phyloP scores from a whole-genome alignment of 2,329 filamentous ascomycete species.

The Aspergillus eucalypticola region DNA sequence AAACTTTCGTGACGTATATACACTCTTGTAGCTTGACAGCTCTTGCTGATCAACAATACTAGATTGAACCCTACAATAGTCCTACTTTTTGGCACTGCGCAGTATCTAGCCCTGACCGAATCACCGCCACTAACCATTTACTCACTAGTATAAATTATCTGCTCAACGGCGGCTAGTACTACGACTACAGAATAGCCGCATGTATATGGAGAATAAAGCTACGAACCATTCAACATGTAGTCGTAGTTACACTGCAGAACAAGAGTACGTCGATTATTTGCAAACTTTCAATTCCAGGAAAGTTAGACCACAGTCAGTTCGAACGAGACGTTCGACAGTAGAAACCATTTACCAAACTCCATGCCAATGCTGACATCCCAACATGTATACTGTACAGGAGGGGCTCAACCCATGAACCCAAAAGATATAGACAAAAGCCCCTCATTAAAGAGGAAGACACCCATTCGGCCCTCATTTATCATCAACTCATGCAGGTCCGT shows the following conservation, averaged over 20 bases:
- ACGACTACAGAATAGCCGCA: neutral
- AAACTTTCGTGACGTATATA: too few species aligned
- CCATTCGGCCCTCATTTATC: neutral
- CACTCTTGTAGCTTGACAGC: too few species aligned
- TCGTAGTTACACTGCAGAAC: neutral
- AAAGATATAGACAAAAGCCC: neutral
- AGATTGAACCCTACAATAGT: too few species aligned
- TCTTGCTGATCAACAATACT: too few species aligned
- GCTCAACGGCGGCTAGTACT: too few species aligned
- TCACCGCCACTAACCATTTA: too few species aligned
- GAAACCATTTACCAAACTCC: constrained; percentile 18
- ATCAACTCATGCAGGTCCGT: neutral
- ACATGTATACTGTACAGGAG: constrained; percentile 14
- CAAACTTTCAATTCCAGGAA: neutral
- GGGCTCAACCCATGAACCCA: neutral
- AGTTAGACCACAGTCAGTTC: neutral
- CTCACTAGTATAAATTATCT: too few species aligned
- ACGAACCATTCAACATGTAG: neutral
- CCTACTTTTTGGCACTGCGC: too few species aligned
- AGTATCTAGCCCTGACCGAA: too few species aligned
- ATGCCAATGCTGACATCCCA: constrained; percentile 14
- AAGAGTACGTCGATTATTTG: neutral
- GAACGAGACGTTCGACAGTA: neutral
- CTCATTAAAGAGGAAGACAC: neutral
- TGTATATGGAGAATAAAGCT: neutral